Conservation (phyloP, 179 eudicot species). For the Vitellaria paradoxa region DNA sequence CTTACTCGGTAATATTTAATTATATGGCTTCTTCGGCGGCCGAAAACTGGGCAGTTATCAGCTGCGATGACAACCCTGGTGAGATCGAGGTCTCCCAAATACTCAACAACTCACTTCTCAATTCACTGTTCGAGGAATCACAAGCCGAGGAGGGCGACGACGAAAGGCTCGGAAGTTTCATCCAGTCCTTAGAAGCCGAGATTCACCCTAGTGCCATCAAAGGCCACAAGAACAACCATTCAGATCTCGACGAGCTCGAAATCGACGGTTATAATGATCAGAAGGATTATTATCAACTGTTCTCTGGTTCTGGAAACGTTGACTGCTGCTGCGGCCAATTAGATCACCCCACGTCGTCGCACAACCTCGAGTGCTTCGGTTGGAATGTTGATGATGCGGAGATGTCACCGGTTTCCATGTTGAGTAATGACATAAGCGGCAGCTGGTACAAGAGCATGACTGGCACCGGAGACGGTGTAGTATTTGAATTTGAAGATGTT, state of each 20-base stretch:
- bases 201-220: no score
- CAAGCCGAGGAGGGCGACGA: constrained; percentile 14
- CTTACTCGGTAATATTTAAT: background rate
- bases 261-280: background rate
- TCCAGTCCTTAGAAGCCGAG: constrained; percentile 19
- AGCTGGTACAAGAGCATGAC: constrained; percentile 5
- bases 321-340: background rate
- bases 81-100: constrained; percentile 11
- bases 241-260: background rate
- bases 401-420: constrained; percentile 1
- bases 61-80: no score
- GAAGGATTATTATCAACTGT: background rate
- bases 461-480: constrained; percentile 8
- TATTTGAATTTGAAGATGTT: constrained; percentile 15
- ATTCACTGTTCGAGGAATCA: constrained; percentile 23
- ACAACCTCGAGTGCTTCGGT: constrained; percentile 1
- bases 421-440: background rate
- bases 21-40: constrained; percentile 14
- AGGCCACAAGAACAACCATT: background rate
- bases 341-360: background rate
- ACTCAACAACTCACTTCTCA: constrained; percentile 3
- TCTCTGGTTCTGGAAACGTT: background rate
- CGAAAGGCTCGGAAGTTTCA: constrained; percentile 10
- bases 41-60: constrained; percentile 6
- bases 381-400: constrained; percentile 23